Conservation (phyloP, 306 rosid genomes). For the Aeschynomene evenia region DNA sequence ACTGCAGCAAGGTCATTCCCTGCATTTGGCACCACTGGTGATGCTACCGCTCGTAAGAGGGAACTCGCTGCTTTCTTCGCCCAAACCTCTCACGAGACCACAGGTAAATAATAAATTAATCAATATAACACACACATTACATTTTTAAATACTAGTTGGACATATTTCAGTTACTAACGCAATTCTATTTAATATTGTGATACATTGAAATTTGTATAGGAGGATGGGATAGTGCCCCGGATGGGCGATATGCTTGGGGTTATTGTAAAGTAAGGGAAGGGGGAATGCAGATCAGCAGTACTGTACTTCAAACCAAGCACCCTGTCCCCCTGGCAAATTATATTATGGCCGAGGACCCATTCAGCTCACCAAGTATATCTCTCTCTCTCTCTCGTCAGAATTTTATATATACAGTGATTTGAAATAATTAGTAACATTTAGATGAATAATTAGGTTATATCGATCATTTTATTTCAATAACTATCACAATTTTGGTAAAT, state of each 20-base stretch:
- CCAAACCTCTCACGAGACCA: slow-evolving; percentile 67
- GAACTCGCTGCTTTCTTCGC: slow-evolving; percentile 64
- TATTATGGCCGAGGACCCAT: slow-evolving; percentile 67
- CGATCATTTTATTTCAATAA: too few species aligned
- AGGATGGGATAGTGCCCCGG: slow-evolving; percentile 41
- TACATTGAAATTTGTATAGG: too few species aligned
- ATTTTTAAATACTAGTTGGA: too few species aligned
- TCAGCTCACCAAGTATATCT: slow-evolving; percentile 44
- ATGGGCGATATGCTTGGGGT: slow-evolving; percentile 51
- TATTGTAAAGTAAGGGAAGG: slow-evolving; percentile 45
- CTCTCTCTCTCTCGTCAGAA: background rate
- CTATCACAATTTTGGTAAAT: too few species aligned
- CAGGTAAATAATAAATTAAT: slow-evolving; percentile 22
- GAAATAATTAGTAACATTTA: too few species aligned
- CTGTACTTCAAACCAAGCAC: slow-evolving; percentile 29
- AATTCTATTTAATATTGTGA: too few species aligned
- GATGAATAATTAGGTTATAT: too few species aligned
- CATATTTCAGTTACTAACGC: too few species aligned
- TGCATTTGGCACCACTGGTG: slow-evolving; percentile 45
- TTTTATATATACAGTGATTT: too few species aligned
- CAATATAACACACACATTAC: too few species aligned
- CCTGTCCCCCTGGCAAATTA: slow-evolving; percentile 35
- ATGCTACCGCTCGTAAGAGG: slow-evolving; percentile 41
- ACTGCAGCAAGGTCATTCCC: slow-evolving; percentile 37
- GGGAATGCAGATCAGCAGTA: slow-evolving; percentile 12